These are phyloP conservation scores for Xylaria longipes DNA, from an alignment of 495 filamentous ascomycete species.

Conservation along the genomic window DNA sequence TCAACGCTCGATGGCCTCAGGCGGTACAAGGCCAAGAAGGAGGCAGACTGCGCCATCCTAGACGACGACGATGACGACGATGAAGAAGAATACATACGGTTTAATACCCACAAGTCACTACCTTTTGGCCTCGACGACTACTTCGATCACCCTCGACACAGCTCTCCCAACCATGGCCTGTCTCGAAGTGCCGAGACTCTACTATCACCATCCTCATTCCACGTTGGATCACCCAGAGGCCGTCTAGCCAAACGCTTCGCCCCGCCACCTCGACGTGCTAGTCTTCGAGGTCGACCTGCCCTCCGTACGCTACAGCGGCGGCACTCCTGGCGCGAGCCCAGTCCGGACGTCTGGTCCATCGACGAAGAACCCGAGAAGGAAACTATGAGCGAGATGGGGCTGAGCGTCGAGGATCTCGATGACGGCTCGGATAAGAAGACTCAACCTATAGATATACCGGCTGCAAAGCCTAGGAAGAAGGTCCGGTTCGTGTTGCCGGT, in stretches of 20 bases:
- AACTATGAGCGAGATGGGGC: slow-evolving; percentile 44
- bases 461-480: slow-evolving; percentile 53
- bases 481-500: slow-evolving; percentile 56
- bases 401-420: slow-evolving; percentile 36
- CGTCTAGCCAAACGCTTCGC: slow-evolving; percentile 33
- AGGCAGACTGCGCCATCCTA: slow-evolving; percentile 43
- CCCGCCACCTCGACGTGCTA: slow-evolving; percentile 30
- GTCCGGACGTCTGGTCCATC: slow-evolving; percentile 59
- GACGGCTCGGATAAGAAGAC: slow-evolving; percentile 35
- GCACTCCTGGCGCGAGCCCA: slow-evolving; percentile 58
- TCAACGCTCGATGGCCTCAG: slow-evolving; percentile 54
- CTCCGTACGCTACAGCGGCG: slow-evolving; percentile 39
- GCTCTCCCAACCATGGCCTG: slow-evolving; percentile 28
- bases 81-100: slow-evolving; percentile 50
- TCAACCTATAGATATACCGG: slow-evolving; percentile 48
- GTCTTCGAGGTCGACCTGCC: slow-evolving; percentile 30
- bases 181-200: slow-evolving; percentile 37
- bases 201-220: slow-evolving; percentile 38
- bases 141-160: slow-evolving; percentile 37
- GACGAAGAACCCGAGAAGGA: slow-evolving; percentile 57
- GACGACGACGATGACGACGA: slow-evolving; percentile 44
- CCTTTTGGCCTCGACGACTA: slow-evolving; percentile 39
- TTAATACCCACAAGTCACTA: slow-evolving; percentile 39
- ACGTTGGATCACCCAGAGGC: slow-evolving; percentile 35
- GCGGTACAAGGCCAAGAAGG: slow-evolving; percentile 42